Base-by-base conservation (phyloP, 2,329 filamentous ascomycete species). In the Westerdykella sp. region DNA sequence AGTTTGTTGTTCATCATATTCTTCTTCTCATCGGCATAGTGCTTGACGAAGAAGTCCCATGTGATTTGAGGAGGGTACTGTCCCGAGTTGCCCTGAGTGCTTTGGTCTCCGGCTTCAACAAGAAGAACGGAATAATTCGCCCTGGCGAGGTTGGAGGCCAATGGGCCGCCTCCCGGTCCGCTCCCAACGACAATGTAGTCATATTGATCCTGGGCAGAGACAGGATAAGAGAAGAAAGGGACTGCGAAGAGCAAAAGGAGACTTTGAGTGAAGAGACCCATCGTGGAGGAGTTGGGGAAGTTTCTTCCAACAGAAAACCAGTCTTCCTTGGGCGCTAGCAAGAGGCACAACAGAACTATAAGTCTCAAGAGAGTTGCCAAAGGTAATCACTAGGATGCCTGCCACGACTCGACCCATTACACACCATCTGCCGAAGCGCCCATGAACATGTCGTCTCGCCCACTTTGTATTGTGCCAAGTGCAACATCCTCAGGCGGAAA, bases 101-200 rank as follows among this genome's bases (percentile, higher is more conserved):
- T 70, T 45, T 79, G 75, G 46, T 77, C 75, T 15, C 77, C 77
- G n/a, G 77, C 77, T 51, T 80, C 77, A 31, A 81, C 70, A 4
- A 82, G 69, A 7, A 82, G 72, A 4, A 77, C 75, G 41, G 69
- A 73, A 60, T 76, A 72, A 32, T 78, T 78, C 36, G 75, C 73
- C 40, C 74, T 65, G 15, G 79, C 78, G 13, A 82, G 71, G 38
- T 77, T 71, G 18, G 75, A 73, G 2, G 78, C 55, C 2, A 58
- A 39, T 7, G 54, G 49, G 3, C 54, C 54, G 9, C 55, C 54
- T 22, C 54, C 55, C 9, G 55, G 53, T 2, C 55, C 55, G 3
- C 75, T 77, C 6, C 79, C 78, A 25, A 82, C 76, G 10, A 82
- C 72, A 32, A 82, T 68, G 62, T 80, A 82, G 46, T 83, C 79